phyloP scores from a whole-genome alignment of 2,329 filamentous ascomycete genomes.

The Paradendryphiella salina region DNA sequence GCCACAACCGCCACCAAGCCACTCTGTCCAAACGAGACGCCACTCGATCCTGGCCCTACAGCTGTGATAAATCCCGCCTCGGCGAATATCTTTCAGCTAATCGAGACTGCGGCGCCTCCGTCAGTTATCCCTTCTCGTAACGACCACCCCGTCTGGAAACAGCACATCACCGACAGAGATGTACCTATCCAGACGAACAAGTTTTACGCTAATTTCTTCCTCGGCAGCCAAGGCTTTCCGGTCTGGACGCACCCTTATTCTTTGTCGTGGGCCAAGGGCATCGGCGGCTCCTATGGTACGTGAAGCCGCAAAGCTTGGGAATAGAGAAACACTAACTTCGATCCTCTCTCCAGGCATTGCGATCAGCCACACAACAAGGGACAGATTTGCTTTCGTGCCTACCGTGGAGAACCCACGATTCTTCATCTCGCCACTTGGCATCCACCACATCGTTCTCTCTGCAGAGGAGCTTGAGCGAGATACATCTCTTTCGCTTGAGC shows the following conservation, averaged over 20 bases:
- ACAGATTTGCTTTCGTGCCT: slow-evolving; percentile 60
- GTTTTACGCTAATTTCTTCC: slow-evolving; percentile 72
- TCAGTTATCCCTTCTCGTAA: slow-evolving; percentile 40
- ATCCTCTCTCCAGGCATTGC: slow-evolving; percentile 54
- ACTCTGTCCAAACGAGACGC: slow-evolving; percentile 34
- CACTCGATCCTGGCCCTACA: slow-evolving; percentile 36
- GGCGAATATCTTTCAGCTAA: slow-evolving; percentile 48
- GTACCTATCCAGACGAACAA: slow-evolving; percentile 73
- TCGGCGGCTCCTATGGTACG: slow-evolving; percentile 70
- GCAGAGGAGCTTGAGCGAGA: slow-evolving; percentile 70
- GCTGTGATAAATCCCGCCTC: slow-evolving; percentile 19
- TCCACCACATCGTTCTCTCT: slow-evolving; percentile 80
- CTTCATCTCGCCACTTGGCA: slow-evolving; percentile 81
- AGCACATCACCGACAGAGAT: slow-evolving; percentile 45
- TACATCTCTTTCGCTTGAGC: slow-evolving; percentile 61
- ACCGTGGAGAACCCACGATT: slow-evolving; percentile 57
- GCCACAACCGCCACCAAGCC: slow-evolving; percentile 25
- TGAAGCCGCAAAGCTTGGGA: background rate
- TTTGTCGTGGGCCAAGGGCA: slow-evolving; percentile 51
- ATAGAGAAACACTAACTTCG: background rate
- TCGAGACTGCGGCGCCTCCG: slow-evolving; percentile 48
- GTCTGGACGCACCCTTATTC: slow-evolving; percentile 71
- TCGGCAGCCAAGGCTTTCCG: slow-evolving; percentile 69
- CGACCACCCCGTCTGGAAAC: slow-evolving; percentile 50
- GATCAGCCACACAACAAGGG: slow-evolving; percentile 72